Base-by-base conservation (phyloP, 1,139 yeast species). In the Geotrichum europaeum region DNA sequence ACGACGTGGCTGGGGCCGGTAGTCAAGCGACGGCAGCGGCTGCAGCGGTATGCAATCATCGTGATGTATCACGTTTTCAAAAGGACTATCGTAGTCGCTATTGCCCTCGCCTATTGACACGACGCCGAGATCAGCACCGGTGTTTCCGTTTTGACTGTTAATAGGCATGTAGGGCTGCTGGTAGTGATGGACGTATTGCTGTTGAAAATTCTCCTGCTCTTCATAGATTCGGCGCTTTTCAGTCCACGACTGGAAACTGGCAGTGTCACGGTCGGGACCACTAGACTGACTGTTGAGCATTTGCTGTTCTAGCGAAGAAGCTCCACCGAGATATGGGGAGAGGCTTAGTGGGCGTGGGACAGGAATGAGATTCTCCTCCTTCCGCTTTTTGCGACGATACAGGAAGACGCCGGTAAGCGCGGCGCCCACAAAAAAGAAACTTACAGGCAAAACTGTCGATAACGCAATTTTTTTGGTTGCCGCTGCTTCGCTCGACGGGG, bases 361-460 rank as follows among this genome's bases (percentile, higher is more conserved):
- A 13, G 61, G 61, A 5, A 59, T 20, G 6, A 51, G 36, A 25
- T 53, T 55, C 25, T 56, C 32, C 45, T 60, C 57, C 45, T 53
- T 53, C 43, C 49, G 40, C 55, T 49, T 59, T 25, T 55, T 51
- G 47, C 56, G 54, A 20, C 59, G 40, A 51, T 62, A 63, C 30
- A 53, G 40, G 20, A 63, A 36, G 24, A 70, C 65, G 63, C 72
- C 68, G 6, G 63, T 57, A 6, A 66, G 70, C 4, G 65, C 68
- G 3, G 64, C 70, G 1, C 60, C 57, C 0, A 59, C 58, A 20
- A 65, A 65, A 12, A 66, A 61, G 7, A 65, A 64, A 15, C 72
- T 63, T 12, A 74, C 58, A 1, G 77, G 77, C 36, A 74, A 62
- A 25, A 73, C 66, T 1, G 76, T 74, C 0, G 75, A 72, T 15